Evolutionary conservation across 805 yeast genomes (phyloP).

Genomic region (Debaryomyces castellii): DNA sequence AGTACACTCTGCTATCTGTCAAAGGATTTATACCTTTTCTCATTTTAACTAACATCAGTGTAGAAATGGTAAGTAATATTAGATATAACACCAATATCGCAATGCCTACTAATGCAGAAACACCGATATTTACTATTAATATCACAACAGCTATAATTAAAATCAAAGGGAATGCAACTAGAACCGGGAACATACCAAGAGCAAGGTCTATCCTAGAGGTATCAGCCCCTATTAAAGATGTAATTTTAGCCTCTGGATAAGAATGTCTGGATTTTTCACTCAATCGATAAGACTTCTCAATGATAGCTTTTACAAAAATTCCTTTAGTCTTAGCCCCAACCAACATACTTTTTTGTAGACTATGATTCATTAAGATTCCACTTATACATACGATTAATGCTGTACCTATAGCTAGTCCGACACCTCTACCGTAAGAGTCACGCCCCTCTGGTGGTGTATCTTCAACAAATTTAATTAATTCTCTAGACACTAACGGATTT

Average conservation of each 20-base stretch:
- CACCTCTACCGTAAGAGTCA: conserved; percentile 46
- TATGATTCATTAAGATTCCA: conserved; percentile 11
- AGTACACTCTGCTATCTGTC: conserved; percentile 15
- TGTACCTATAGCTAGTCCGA: conserved; percentile 74
- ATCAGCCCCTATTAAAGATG: conserved; percentile 16
- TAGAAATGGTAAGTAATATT: conserved; percentile 4
- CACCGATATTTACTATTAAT: conserved; percentile 15
- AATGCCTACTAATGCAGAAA: conserved; percentile 16
- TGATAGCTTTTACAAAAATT: conserved; percentile 10
- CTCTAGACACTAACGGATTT: conserved; percentile 61
- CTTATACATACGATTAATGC: conserved; percentile 41
- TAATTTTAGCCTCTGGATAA: conserved; percentile 13
- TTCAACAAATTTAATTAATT: conserved; percentile 48
- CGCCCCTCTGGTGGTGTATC: conserved; percentile 19
- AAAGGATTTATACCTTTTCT: conserved; percentile 8
- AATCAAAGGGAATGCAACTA: conserved; percentile 11
- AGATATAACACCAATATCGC: conserved; percentile 12
- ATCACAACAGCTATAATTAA: conserved; percentile 12
- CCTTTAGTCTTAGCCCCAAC: conserved; percentile 13
- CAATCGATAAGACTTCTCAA: conserved; percentile 14
- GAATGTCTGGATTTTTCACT: conserved; percentile 9
- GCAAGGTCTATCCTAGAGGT: conserved; percentile 14
- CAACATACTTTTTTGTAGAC: conserved; percentile 9
- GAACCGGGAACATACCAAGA: conserved; percentile 8
- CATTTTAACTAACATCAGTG: conserved; percentile 6